Evolutionary conservation across 2,329 filamentous ascomycete genomes (phyloP).

Genomic region (Fusarium humuli): DNA sequence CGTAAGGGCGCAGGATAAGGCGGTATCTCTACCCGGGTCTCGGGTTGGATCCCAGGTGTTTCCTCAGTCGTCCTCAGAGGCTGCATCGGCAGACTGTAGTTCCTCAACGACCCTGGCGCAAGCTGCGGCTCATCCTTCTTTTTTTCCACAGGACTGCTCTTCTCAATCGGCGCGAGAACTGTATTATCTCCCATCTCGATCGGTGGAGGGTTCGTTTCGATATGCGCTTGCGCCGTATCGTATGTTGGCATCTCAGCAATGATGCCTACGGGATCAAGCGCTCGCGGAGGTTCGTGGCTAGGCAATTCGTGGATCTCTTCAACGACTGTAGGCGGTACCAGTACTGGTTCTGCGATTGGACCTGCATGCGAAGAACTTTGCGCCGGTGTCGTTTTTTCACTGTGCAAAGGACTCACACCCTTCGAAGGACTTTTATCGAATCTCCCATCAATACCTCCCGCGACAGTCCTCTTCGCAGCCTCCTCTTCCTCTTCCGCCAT

Average conservation of each 20-base stretch:
- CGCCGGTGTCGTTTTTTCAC: conserved; percentile 49
- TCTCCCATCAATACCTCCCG: conserved; percentile 36
- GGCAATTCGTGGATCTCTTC: conserved; percentile 51
- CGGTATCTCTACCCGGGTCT: conserved; percentile 7
- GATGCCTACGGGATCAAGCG: conserved; percentile 57
- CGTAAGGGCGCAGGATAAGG: conserved; percentile 20
- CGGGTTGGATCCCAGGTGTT: conserved; percentile 22
- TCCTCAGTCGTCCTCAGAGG: conserved; percentile 20
- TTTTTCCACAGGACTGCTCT: conserved; percentile 48
- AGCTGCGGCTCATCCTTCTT: conserved; percentile 37
- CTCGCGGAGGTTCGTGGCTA: conserved; percentile 41
- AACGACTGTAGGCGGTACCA: conserved; percentile 37
- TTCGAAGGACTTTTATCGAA: conserved; percentile 35
- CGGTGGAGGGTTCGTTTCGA: conserved; percentile 58
- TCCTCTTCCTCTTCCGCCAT: conserved; percentile 56
- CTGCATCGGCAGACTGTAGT: conserved; percentile 16
- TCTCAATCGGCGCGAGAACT: conserved; percentile 53
- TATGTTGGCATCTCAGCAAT: conserved; percentile 63
- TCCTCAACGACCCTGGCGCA: conserved; percentile 30
- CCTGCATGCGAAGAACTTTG: conserved; percentile 25
- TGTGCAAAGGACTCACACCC: conserved; percentile 48
- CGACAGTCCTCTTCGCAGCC: conserved; percentile 47
- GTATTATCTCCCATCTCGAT: conserved; percentile 59
- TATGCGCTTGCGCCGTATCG: conserved; percentile 54
- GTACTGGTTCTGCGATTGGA: conserved; percentile 21